Conservation (phyloP, 768 basidiomycete species). For the Cyathus striatus region DNA sequence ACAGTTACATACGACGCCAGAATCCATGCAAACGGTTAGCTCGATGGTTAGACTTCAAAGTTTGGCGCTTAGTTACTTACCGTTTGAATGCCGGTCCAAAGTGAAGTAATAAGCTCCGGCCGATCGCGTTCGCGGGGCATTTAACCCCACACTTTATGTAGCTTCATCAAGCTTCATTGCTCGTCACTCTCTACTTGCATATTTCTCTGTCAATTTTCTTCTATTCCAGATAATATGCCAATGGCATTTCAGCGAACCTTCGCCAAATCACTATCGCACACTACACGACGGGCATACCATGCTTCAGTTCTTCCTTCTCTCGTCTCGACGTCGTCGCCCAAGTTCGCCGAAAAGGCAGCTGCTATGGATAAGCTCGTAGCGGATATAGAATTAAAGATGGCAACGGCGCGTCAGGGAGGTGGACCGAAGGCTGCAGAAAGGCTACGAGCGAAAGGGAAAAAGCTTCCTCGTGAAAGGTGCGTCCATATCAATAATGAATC, state of each 20-base stretch:
- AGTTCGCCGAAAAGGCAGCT: slow-evolving; percentile 61
- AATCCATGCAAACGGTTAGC: too few species aligned
- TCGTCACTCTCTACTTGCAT: not conserved
- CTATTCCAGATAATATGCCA: too few species aligned
- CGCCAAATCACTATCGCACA: too few species aligned
- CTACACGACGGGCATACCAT: slow-evolving; percentile 46
- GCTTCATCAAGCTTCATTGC: too few species aligned
- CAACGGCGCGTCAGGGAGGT: slow-evolving; percentile 63
- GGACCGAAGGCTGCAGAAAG: slow-evolving; percentile 69
- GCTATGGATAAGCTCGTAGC: slow-evolving; percentile 68
- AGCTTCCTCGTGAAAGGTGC: slow-evolving; percentile 79
- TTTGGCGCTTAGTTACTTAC: too few species aligned
- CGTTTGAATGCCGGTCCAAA: too few species aligned
- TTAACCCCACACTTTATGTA: not conserved
- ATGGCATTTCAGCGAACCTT: too few species aligned
- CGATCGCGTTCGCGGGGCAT: slow-evolving; percentile 14
- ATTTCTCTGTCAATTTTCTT: too few species aligned
- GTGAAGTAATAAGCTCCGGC: slow-evolving; percentile 23
- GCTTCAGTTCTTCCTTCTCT: slow-evolving; percentile 69
- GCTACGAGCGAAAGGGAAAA: slow-evolving; percentile 77
- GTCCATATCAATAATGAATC: slow-evolving; percentile 10
- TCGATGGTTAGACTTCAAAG: too few species aligned
- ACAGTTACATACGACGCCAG: too few species aligned
- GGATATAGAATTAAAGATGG: slow-evolving; percentile 57
- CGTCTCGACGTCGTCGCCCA: slow-evolving; percentile 62